Evolutionary conservation across 176 grass and related monocot species (phyloP).

Genomic region (Bromus sterilis): DNA sequence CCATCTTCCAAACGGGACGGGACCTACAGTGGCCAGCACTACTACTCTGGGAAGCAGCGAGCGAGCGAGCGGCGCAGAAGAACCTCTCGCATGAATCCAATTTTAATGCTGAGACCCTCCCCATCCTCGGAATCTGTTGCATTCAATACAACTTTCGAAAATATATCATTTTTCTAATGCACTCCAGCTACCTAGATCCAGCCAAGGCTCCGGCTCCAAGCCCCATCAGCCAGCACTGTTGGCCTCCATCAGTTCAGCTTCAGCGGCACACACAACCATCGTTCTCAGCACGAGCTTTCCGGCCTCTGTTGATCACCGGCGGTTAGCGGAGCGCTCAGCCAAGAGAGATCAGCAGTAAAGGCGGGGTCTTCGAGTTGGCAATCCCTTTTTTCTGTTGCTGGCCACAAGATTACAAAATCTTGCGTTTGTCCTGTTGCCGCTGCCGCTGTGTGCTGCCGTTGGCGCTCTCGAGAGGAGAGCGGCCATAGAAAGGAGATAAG

Average conservation of each 20-base stretch:
- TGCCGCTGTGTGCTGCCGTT: neutral
- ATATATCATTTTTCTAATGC: slow-evolving; percentile 1
- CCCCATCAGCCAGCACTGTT: neutral
- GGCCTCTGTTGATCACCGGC: neutral
- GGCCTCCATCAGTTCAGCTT: neutral
- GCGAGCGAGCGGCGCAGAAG: neutral
- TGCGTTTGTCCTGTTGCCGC: slow-evolving; percentile 30
- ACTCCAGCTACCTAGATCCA: slow-evolving; percentile 12
- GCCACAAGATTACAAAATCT: slow-evolving; percentile 31
- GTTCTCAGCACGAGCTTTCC: neutral
- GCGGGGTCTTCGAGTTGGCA: slow-evolving; percentile 22
- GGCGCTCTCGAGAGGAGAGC: neutral
- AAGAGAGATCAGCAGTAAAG: neutral
- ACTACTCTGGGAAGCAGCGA: neutral
- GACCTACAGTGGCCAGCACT: neutral
- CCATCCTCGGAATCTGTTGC: slow-evolving; percentile 39
- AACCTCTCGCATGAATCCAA: neutral
- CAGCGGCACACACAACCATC: neutral
- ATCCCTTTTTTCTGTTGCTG: neutral
- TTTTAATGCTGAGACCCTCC: slow-evolving; percentile 1
- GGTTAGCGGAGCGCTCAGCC: slow-evolving; percentile 4
- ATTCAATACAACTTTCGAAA: slow-evolving; percentile 21
- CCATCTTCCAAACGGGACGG: neutral
- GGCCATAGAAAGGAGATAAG: slow-evolving; percentile 31
- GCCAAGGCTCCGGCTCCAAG: neutral